Conservation (phyloP, 495 filamentous ascomycete species). For the Daldinia childiae region DNA sequence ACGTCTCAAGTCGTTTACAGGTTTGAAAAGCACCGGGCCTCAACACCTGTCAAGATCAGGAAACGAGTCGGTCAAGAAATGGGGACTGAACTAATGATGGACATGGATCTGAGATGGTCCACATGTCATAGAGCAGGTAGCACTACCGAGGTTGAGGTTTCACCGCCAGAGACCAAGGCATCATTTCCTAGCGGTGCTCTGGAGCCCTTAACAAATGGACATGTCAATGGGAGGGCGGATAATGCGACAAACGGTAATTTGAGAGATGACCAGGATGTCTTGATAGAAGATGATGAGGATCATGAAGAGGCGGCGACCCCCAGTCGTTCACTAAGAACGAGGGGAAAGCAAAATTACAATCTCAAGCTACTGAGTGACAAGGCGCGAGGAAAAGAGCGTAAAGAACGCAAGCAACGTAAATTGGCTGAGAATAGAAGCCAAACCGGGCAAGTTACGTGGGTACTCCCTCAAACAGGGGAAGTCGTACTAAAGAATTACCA, state of each 20-base stretch:
- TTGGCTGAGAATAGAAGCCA: slow-evolving; percentile 42
- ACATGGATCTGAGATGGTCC: slow-evolving; percentile 59
- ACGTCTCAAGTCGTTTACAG: slow-evolving; percentile 52
- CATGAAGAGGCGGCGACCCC: slow-evolving; percentile 51
- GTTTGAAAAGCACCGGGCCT: slow-evolving; percentile 52
- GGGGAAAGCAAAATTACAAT: slow-evolving; percentile 61
- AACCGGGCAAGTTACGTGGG: slow-evolving; percentile 52
- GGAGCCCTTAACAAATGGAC: slow-evolving; percentile 43
- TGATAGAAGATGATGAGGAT: slow-evolving; percentile 47
- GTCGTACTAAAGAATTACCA: slow-evolving; percentile 52
- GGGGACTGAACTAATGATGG: slow-evolving; percentile 53
- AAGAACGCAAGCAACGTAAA: slow-evolving; percentile 52
- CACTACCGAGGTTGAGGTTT: slow-evolving; percentile 34
- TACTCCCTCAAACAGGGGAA: slow-evolving; percentile 54
- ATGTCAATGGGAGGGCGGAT: slow-evolving; percentile 43
- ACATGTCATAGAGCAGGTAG: slow-evolving; percentile 43
- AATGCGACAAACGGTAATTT: slow-evolving; percentile 23
- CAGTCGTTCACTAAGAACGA: slow-evolving; percentile 50
- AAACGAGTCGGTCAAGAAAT: slow-evolving; percentile 44
- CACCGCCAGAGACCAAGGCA: slow-evolving; percentile 43
- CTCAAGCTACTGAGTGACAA: slow-evolving; percentile 59
- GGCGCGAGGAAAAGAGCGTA: slow-evolving; percentile 56
- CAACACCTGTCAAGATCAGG: slow-evolving; percentile 50
- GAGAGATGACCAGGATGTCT: slow-evolving; percentile 42
- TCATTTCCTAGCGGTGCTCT: slow-evolving; percentile 43